These are phyloP conservation scores for Xylaria sp. DNA, from an alignment of 2,329 filamentous ascomycete genomes.

Conservation along the genomic window DNA sequence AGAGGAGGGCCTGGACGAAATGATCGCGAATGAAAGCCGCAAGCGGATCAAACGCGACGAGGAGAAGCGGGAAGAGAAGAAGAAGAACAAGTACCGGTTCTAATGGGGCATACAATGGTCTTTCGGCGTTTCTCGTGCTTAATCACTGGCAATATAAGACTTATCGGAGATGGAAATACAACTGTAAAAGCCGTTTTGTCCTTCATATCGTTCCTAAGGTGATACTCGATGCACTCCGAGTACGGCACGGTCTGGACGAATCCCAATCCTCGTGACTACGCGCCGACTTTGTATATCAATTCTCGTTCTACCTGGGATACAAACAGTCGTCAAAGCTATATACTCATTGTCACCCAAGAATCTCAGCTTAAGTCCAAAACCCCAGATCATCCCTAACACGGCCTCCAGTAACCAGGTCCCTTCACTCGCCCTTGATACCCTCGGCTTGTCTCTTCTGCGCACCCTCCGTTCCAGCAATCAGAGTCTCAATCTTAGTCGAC, in stretches of 20 bases:
- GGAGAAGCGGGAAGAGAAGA: conserved; percentile 65
- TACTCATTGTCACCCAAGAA: neutral
- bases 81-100: conserved; percentile 45
- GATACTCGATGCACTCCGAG: neutral
- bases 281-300: neutral
- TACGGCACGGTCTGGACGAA: neutral
- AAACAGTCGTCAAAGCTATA: neutral
- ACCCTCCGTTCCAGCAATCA: conserved; percentile 27
- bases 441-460: conserved; percentile 29
- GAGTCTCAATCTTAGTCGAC: conserved; percentile 28
- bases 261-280: neutral
- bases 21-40: conserved; percentile 89
- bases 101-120: conserved; percentile 25
- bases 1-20: conserved; percentile 87
- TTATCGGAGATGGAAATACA: neutral
- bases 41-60: conserved; percentile 87
- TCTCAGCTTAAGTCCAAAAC: neutral
- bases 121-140: neutral
- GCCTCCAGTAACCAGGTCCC: neutral
- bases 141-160: neutral
- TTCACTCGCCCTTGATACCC: conserved; percentile 14
- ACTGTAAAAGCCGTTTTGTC: neutral
- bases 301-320: neutral
- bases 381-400: neutral
- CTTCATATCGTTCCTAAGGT: neutral